Base-by-base conservation (phyloP, 148 eudicot genomes). In the Agrostemma githago region DNA sequence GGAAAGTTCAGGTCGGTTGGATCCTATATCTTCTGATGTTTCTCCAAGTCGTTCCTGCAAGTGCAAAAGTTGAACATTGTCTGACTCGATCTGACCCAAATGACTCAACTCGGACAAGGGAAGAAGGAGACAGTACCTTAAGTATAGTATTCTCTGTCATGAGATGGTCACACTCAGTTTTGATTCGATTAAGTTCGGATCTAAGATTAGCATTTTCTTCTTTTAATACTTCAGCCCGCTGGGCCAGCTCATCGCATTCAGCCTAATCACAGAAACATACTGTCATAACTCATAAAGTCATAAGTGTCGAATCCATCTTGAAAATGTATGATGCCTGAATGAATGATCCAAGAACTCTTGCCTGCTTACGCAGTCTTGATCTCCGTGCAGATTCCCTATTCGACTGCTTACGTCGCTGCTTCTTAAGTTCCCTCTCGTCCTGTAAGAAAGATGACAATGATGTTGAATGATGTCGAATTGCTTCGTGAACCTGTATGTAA, bases 361-460 rank as follows among this genome's bases (percentile, higher is more conserved):
- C 99, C 97, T 95, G 99, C 86, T 95, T 92, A 64, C 99, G 89
- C 82, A 95, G 81, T 79, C 99, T 90, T 62, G 99, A 95, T 59
- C 97, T 77, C 40, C 99, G 93, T 75, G 99, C 99, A 77, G 99
- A 92, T 84, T 95, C 99, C 82, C 97, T 84, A 83, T 95, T 92
- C 14, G 99, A 92, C 82, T 95, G 99, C 84, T 95, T 95, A 78
- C 99, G 88, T 84, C 89, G 85, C 84, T 95, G 97, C 79, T 91
- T 88, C 80, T 95, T 95, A 21, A 95, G 84, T 81, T 95, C 99
- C 76, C 99, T 90, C 84, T 92, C 99, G 79, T 95, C 99, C 99
- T 95, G 79, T 41, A 79, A 60, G 58, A 62, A 72, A 82, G 62
- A 78, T n/a, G 57, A 71, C 38, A 57, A n/a, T 48, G 54, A 37